Evolutionary conservation across 371 early-diverging fungal genomes (phyloP).

Genomic region (Nematocida parisii): DNA sequence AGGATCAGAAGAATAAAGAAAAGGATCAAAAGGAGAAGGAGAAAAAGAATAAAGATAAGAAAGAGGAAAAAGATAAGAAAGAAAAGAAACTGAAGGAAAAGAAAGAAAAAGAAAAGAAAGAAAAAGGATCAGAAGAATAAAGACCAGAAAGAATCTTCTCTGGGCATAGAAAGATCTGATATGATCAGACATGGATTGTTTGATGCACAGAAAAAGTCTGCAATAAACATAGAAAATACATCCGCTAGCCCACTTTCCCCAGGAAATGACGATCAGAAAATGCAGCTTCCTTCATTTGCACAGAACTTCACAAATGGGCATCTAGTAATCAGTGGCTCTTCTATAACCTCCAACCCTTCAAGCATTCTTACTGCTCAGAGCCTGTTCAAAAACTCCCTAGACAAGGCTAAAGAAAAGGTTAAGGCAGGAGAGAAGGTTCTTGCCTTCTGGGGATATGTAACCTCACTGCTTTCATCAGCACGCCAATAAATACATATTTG

Average conservation of each 20-base stretch:
- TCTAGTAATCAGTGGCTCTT: slow-evolving; percentile 42
- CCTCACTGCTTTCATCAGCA: slow-evolving; percentile 24
- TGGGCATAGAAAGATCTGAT: neutral
- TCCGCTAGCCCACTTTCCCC: neutral
- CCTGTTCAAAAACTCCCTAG: slow-evolving; percentile 33
- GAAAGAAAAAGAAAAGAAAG: neutral
- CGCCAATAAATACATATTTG: slow-evolving; percentile 7
- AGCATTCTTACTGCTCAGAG: slow-evolving; percentile 25
- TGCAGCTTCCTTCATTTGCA: slow-evolving; percentile 23
- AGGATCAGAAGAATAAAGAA: slow-evolving; percentile 36
- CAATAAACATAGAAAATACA: neutral
- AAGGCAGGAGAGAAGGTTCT: slow-evolving; percentile 48
- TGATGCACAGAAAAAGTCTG: neutral
- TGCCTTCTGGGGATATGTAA: slow-evolving; percentile 58
- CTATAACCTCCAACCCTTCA: slow-evolving; percentile 17
- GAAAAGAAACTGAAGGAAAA: neutral
- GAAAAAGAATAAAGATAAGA: slow-evolving; percentile 9
- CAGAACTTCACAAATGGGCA: slow-evolving; percentile 53
- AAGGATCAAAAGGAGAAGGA: slow-evolving; percentile 28
- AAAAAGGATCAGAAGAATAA: neutral
- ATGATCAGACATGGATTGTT: slow-evolving; percentile 1
- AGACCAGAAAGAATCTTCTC: neutral
- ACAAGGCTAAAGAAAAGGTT: slow-evolving; percentile 8
- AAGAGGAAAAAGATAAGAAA: slow-evolving; percentile 7
- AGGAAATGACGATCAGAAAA: neutral